phyloP scores from a whole-genome alignment of 345 rosid genomes.

The Citrus sp. region DNA sequence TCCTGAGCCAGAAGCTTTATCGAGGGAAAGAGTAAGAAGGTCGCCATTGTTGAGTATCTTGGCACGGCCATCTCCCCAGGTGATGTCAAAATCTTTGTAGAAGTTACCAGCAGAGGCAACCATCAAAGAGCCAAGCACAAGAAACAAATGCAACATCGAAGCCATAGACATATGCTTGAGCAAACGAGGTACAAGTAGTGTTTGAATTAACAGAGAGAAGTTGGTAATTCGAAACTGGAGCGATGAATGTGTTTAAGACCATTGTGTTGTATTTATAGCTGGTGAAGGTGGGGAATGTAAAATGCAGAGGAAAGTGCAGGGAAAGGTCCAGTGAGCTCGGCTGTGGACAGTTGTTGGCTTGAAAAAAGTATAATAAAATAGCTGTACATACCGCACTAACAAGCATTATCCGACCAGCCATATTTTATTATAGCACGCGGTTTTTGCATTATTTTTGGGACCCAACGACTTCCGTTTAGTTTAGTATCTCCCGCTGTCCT shows the following conservation, averaged over 20 bases:
- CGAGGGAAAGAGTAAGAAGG: slow-evolving; percentile 2
- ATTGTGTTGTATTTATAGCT: neutral
- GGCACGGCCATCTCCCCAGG: slow-evolving; percentile 4
- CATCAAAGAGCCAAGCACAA: neutral
- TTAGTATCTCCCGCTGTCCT: neutral
- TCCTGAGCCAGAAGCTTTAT: slow-evolving; percentile 7
- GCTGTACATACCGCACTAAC: neutral
- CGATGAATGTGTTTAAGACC: neutral
- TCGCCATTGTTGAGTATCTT: neutral
- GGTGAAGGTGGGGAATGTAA: neutral
- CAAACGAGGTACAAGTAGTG: neutral
- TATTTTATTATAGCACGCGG: neutral
- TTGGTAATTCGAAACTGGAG: slow-evolving; percentile 33
- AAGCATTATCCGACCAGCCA: no score
- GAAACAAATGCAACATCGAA: neutral
- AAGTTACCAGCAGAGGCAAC: neutral
- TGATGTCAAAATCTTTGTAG: neutral
- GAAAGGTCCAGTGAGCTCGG: neutral
- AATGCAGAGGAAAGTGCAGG: neutral
- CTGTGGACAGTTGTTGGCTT: slow-evolving; percentile 4
- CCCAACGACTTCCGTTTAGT: no score
- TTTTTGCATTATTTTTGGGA: neutral
- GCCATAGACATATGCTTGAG: neutral
- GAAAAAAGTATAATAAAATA: neutral
- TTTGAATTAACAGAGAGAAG: neutral